These are phyloP conservation scores for Talaromyces marneffei DNA, from an alignment of 2,329 filamentous ascomycete species.

Conservation along the genomic window DNA sequence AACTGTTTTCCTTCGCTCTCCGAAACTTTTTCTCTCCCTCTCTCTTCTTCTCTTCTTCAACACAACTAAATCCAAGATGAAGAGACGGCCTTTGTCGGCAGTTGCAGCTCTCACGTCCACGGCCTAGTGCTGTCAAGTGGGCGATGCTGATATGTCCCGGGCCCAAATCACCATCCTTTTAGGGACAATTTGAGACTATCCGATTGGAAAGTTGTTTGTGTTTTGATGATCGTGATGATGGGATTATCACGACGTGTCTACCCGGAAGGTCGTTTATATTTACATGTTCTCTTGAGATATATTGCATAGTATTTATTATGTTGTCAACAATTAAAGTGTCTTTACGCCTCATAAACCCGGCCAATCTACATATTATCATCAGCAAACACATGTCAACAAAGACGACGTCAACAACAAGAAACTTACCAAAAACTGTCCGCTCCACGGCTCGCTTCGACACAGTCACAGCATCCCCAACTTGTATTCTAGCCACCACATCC, in stretches of 20 bases:
- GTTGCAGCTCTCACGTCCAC: slow-evolving; percentile 42
- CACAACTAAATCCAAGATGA: slow-evolving; percentile 77
- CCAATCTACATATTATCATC: slow-evolving; percentile 26
- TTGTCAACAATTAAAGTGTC: not conserved
- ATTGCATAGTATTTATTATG: not conserved
- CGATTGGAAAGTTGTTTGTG: slow-evolving; percentile 46
- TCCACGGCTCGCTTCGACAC: slow-evolving; percentile 48
- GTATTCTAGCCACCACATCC: slow-evolving; percentile 36
- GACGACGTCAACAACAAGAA: not conserved
- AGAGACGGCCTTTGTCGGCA: slow-evolving; percentile 58
- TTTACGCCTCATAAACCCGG: slow-evolving; percentile 23
- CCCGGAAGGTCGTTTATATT: no score
- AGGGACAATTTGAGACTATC: slow-evolving; percentile 57
- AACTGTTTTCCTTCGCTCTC: slow-evolving; percentile 16
- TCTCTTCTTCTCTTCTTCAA: slow-evolving; percentile 43
- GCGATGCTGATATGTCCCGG: slow-evolving; percentile 60
- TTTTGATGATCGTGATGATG: not conserved
- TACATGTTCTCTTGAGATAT: not conserved
- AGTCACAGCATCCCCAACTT: slow-evolving; percentile 52
- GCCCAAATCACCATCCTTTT: slow-evolving; percentile 57
- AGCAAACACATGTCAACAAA: not conserved
- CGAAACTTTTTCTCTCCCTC: slow-evolving; percentile 16
- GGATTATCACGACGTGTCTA: not conserved
- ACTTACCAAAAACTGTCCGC: slow-evolving; percentile 52
- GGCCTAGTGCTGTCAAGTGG: slow-evolving; percentile 37